phyloP scores from a whole-genome alignment of 805 yeast species.

The Pichia deserticola region DNA sequence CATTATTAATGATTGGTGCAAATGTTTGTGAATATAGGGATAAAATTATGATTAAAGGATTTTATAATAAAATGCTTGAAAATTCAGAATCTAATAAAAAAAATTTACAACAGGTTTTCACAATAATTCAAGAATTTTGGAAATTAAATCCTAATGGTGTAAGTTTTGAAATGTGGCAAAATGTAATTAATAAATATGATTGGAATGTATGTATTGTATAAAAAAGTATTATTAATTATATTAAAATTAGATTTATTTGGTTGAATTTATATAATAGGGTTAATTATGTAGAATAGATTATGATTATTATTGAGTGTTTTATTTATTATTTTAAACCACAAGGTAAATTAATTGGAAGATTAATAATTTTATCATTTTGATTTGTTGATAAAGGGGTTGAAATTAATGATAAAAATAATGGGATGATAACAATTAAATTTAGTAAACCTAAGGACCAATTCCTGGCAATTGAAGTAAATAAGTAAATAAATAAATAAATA shows the following conservation, averaged over 20 bases:
- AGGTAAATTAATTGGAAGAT: background rate
- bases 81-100: constrained; percentile 4
- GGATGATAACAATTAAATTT: constrained; percentile 49
- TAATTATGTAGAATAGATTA: background rate
- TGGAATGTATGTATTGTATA: constrained; percentile 19
- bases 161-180: constrained; percentile 18
- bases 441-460: constrained; percentile 52
- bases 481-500: too few relatives aligned
- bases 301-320: background rate
- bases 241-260: too few relatives aligned
- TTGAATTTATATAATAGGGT: background rate
- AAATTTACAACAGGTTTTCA: constrained; percentile 17
- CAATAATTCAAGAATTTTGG: constrained; percentile 20
- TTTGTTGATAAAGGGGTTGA: constrained; percentile 19
- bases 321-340: background rate
- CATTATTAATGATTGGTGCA: constrained; percentile 20
- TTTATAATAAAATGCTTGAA: constrained; percentile 11
- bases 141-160: constrained; percentile 18
- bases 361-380: too few relatives aligned
- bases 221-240: background rate
- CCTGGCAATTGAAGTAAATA: constrained; percentile 67
- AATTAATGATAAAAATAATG: constrained; percentile 27
- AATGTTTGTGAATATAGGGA: constrained; percentile 22
- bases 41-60: constrained; percentile 14
- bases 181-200: constrained; percentile 18